phyloP scores from a whole-genome alignment of 2,329 filamentous ascomycete genomes.

The Cladophialophora immunda region DNA sequence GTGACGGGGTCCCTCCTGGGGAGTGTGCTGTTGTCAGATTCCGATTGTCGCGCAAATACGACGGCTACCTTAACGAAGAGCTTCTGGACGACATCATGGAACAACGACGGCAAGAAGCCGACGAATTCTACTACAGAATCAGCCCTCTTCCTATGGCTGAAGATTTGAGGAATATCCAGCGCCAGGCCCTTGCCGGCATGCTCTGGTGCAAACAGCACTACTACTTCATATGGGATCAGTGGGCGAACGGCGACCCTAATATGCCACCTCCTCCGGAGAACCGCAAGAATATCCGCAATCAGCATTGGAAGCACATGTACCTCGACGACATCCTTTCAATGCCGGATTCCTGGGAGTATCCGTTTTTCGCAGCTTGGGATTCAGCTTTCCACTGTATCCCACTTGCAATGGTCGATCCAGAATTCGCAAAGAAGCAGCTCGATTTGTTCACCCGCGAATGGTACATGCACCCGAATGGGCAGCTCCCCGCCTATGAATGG shows the following conservation, averaged over 20 bases:
- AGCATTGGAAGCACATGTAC: constrained; percentile 93
- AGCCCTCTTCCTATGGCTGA: constrained; percentile 94
- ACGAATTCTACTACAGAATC: constrained; percentile 94
- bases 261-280: constrained; percentile 85
- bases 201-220: constrained; percentile 99
- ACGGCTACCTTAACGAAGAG: constrained; percentile 88
- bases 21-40: constrained; percentile 97
- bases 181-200: constrained; percentile 95
- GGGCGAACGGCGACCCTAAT: constrained; percentile 91
- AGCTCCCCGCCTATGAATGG: constrained; percentile 94
- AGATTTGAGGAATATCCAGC: constrained; percentile 91
- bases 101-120: constrained; percentile 83
- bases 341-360: constrained; percentile 99
- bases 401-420: constrained; percentile 94
- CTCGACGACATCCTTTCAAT: constrained; percentile 95
- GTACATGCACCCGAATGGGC: constrained; percentile 98
- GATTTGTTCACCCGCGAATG: constrained; percentile 96
- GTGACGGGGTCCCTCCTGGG: constrained; percentile 83
- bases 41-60: constrained; percentile 77
- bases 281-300: constrained; percentile 83
- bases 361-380: constrained; percentile 98
- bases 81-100: constrained; percentile 91
- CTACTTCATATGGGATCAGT: constrained; percentile 96
- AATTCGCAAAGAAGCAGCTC: constrained; percentile 97
- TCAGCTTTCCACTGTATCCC: constrained; percentile 97